phyloP scores from a whole-genome alignment of 1,284 basidiomycete species.

The Sanghuangporus sanghuang region DNA sequence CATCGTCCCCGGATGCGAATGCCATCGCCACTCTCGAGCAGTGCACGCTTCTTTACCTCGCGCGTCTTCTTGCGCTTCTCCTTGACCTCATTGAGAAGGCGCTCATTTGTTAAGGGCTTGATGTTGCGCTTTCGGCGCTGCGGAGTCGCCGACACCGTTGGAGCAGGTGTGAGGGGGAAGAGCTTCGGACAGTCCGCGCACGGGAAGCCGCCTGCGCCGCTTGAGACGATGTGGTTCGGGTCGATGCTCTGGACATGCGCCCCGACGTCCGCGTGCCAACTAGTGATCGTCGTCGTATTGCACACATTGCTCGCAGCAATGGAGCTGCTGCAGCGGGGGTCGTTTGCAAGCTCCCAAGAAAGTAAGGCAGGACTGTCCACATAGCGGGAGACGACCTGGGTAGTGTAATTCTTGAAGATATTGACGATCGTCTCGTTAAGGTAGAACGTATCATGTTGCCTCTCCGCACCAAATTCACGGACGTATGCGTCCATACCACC shows the following conservation, averaged over 20 bases:
- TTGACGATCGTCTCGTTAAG: conserved; percentile 41
- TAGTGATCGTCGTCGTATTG: conserved; percentile 45
- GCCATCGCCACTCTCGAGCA: conserved; percentile 31
- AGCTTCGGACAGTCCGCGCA: conserved; percentile 54
- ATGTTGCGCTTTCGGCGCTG: conserved; percentile 33
- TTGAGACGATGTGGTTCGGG: conserved; percentile 58
- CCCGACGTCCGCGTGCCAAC: conserved; percentile 48
- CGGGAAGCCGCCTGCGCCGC: conserved; percentile 58
- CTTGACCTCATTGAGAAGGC: conserved; percentile 42
- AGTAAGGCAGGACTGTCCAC: conserved; percentile 45
- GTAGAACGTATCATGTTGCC: conserved; percentile 56
- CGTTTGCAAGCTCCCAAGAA: conserved; percentile 62
- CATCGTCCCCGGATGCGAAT: conserved; percentile 58
- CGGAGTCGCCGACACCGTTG: conserved; percentile 35
- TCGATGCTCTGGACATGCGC: conserved; percentile 43
- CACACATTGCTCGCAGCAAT: conserved; percentile 38
- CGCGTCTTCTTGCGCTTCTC: conserved; percentile 37
- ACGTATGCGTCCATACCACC: conserved; percentile 62
- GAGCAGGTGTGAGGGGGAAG: conserved; percentile 35
- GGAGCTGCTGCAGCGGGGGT: conserved; percentile 57
- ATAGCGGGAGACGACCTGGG: conserved; percentile 49
- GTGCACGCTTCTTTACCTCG: conserved; percentile 22
- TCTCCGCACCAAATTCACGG: conserved; percentile 37
- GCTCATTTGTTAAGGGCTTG: conserved; percentile 36
- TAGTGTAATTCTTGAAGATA: conserved; percentile 53